Evolutionary conservation across 2,329 filamentous ascomycete genomes (phyloP), one percentile per base, ranked within the genome.

Genomic region (Fusarium secorum): DNA sequence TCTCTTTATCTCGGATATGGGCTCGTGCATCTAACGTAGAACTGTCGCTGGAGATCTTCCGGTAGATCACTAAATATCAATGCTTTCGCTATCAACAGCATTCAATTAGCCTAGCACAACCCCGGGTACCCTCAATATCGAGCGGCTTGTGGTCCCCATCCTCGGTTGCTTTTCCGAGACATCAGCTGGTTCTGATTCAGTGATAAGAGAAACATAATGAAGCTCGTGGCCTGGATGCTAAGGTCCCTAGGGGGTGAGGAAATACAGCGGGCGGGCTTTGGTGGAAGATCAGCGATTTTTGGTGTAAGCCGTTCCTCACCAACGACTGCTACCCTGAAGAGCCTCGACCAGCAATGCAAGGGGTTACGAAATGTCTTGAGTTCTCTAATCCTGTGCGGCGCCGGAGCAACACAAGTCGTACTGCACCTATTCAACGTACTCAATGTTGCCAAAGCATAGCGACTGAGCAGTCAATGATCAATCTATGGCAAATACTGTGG

Each of bases 151-250:
- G 32, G 32, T 45, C 49, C 38, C 45, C 30, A 26, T 63, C 35
- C 26, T 71, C 68, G 51, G 51, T 51, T 71, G 42, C 32, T 64
- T 26, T 64, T 54, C 68, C 59, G 68, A 71, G 68, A 65, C 59
- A 69, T 46, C 32, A 38, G 20, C 38, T 42, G 13, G 35, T 33
- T 68, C 54, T 68, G 18, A 20, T 54, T 39, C 51, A 39, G 57
- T 35, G 39, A 64, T 32, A 17, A 44, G 28, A 68, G 33, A 39
- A 57, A 46, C 46, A 36, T 42, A 41, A 30, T 17, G 11, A 49
- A 52, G 68, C 45, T 45, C 39, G 42, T 63, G 46, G 53, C 45
- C 63, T 24, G 26, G 49, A 45, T 55, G 39, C 44, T 26, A 32
- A 54, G 44, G n/a, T n/a, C 17, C 15, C 15, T 35, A 10, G 26